Conservation (phyloP, 257 asterid species). For the Thymus mandschuricus region DNA sequence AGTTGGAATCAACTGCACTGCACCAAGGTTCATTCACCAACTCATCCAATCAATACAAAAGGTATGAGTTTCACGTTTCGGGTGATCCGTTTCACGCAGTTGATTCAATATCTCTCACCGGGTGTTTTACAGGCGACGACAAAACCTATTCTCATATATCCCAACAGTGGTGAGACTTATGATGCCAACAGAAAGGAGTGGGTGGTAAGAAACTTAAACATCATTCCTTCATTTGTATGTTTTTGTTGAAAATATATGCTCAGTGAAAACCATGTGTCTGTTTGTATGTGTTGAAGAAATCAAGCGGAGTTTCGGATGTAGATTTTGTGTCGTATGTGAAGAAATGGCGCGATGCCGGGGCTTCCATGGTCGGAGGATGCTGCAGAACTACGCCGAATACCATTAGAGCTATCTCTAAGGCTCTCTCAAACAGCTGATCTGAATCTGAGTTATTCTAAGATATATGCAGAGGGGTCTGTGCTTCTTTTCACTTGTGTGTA, state of each 20-base stretch:
- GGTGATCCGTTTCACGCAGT: neutral
- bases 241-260: neutral
- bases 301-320: conserved; percentile 50
- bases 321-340: conserved; percentile 74
- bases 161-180: conserved; percentile 90
- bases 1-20: conserved; percentile 82
- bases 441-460: neutral
- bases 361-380: conserved; percentile 82
- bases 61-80: conserved; percentile 36
- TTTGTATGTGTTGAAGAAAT: conserved; percentile 41
- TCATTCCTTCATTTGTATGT: neutral
- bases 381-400: conserved; percentile 88
- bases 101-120: too few species aligned
- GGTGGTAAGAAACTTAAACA: conserved; percentile 53
- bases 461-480: neutral
- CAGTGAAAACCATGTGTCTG: neutral
- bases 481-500: neutral
- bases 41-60: conserved; percentile 58
- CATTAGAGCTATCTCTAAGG: conserved; percentile 62
- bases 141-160: conserved; percentile 78
- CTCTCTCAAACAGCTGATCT: conserved; percentile 40
- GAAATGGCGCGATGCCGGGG: conserved; percentile 86
- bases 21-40: conserved; percentile 70
- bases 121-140: conserved; percentile 53
- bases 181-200: conserved; percentile 73